phyloP scores from a whole-genome alignment of 768 basidiomycete species.

The Rhizopogon salebrosus region DNA sequence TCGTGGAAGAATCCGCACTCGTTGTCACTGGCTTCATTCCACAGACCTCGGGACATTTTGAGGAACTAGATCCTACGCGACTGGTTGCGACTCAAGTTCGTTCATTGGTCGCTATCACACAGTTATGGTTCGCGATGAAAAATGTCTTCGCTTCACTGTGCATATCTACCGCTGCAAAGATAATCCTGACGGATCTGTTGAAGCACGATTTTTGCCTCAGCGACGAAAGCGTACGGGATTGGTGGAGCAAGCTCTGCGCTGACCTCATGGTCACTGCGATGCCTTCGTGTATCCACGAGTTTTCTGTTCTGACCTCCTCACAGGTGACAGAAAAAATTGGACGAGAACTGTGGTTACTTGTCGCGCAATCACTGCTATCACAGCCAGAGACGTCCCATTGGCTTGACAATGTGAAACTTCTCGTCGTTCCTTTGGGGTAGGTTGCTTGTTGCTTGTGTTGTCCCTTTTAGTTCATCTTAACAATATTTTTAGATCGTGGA shows the following conservation, averaged over 20 bases:
- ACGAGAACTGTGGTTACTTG: slow-evolving; percentile 44
- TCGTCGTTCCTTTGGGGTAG: slow-evolving; percentile 46
- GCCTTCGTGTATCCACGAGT: slow-evolving; percentile 33
- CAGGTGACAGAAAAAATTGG: slow-evolving; percentile 13
- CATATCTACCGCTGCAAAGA: slow-evolving; percentile 41
- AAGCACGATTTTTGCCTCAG: slow-evolving; percentile 36
- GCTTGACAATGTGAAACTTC: slow-evolving; percentile 39
- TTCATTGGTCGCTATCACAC: slow-evolving; percentile 35
- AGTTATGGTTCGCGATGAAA: slow-evolving; percentile 49
- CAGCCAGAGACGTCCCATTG: slow-evolving; percentile 25
- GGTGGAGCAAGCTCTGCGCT: slow-evolving; percentile 48
- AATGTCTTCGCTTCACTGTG: slow-evolving; percentile 38
- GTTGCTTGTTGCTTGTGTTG: slow-evolving; percentile 8
- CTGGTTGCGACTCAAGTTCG: slow-evolving; percentile 26
- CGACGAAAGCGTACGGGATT: slow-evolving; percentile 30
- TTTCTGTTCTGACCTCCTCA: slow-evolving; percentile 24
- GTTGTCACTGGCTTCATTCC: slow-evolving; percentile 34
- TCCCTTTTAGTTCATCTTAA: background rate
- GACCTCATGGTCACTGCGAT: slow-evolving; percentile 40
- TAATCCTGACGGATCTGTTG: slow-evolving; percentile 42
- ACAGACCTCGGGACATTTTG: background rate
- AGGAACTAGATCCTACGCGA: slow-evolving; percentile 8
- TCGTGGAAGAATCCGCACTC: slow-evolving; percentile 29
- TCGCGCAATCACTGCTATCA: slow-evolving; percentile 31
- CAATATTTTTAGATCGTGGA: slow-evolving; percentile 36